phyloP scores from a whole-genome alignment of 78 protist species.

The Chrysochromulina tobinii region DNA sequence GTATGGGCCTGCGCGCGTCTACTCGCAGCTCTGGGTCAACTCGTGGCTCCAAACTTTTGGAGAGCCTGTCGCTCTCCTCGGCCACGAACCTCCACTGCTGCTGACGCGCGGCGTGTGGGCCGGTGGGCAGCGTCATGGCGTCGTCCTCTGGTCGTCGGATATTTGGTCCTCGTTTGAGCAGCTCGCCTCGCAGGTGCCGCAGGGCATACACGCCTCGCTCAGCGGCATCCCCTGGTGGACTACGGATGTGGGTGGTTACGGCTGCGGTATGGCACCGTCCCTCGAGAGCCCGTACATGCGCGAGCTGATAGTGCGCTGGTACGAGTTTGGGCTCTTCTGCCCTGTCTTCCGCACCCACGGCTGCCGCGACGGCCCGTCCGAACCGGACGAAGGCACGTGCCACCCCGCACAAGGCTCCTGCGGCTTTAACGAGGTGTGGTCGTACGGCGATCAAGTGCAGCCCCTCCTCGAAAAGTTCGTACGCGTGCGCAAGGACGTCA shows the following conservation, averaged over 20 bases:
- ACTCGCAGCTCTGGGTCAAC: slow-evolving; percentile 23
- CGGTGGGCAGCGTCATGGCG: slow-evolving; percentile 19
- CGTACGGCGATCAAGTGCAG: background rate
- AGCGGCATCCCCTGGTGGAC: slow-evolving; percentile 38
- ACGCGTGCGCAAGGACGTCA: background rate
- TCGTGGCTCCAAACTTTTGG: slow-evolving; percentile 5
- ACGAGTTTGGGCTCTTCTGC: slow-evolving; percentile 24
- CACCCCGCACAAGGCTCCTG: background rate
- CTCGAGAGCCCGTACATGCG: background rate
- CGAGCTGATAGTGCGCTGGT: slow-evolving; percentile 43
- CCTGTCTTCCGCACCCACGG: slow-evolving; percentile 38
- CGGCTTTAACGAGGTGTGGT: slow-evolving; percentile 33
- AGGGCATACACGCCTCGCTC: slow-evolving; percentile 23
- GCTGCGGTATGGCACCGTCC: background rate
- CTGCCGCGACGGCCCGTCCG: background rate
- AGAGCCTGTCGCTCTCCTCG: background rate
- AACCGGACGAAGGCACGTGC: background rate
- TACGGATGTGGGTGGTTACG: slow-evolving; percentile 46
- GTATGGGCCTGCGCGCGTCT: background rate
- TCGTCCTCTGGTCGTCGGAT: slow-evolving; percentile 41
- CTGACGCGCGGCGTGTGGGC: slow-evolving; percentile 38
- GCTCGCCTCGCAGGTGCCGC: background rate
- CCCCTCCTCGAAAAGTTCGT: background rate
- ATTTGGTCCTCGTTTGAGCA: slow-evolving; percentile 1
- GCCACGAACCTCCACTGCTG: background rate